A percentile compares a stretch with the other conserved stretches of the same genome.
Conservation (phyloP, 768 basidiomycete genomes). For the Rhizopogon vesiculosus region DNA sequence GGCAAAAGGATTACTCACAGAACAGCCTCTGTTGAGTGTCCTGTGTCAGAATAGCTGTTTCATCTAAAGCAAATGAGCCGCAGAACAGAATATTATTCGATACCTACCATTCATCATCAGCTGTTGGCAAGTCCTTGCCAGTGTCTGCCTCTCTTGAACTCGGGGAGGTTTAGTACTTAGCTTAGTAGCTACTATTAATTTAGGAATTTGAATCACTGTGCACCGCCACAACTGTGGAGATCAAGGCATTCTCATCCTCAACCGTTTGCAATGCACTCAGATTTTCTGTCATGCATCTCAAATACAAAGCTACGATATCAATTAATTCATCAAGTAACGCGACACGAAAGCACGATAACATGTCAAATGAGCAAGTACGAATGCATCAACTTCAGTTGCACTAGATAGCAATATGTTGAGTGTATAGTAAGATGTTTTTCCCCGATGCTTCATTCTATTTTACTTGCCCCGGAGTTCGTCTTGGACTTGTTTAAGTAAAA, state of each 20-base stretch:
- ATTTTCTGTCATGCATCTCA: too few species aligned
- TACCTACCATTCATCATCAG: neutral
- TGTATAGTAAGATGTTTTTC: neutral
- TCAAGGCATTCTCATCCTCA: too few species aligned
- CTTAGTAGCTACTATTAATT: too few species aligned
- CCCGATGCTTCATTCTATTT: neutral
- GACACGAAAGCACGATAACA: neutral
- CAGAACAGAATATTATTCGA: too few species aligned
- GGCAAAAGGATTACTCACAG: neutral
- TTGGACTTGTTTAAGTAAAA: slow-evolving; percentile 69
- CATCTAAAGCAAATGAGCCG: neutral
- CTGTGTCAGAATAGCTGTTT: neutral
- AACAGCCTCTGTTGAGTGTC: neutral
- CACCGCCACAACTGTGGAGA: too few species aligned
- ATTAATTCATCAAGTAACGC: too few species aligned
- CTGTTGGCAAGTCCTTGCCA: too few species aligned
- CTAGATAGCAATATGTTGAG: neutral
- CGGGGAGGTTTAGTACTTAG: too few species aligned
- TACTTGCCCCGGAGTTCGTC: slow-evolving; percentile 33
- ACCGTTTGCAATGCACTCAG: too few species aligned
- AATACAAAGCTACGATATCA: neutral
- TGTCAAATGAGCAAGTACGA: too few species aligned
- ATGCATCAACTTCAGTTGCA: neutral
- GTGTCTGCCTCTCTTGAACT: too few species aligned
- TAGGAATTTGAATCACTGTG: too few species aligned